Base-by-base conservation (phyloP, 495 filamentous ascomycete genomes). In the Penicillium parvum region DNA sequence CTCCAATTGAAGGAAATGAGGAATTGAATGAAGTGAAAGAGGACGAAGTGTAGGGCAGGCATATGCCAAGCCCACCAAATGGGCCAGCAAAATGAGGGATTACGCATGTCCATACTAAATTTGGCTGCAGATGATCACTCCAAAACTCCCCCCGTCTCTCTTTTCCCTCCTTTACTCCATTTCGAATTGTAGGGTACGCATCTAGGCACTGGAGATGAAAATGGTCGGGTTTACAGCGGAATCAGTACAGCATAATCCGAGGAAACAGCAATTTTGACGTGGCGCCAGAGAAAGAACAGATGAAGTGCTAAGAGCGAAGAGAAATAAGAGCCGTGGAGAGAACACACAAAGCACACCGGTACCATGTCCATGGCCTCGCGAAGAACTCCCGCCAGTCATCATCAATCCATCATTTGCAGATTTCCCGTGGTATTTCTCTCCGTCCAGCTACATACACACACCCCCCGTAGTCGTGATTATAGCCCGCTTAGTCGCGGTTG, bases 401-500 rank as follows among this genome's bases (percentile, higher is more conserved):
- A 66, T 66, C 61, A 49, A 47, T 55, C 55, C 51, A 65, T 63
- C 61, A 64, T 62, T 63, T 65, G 63, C 60, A 58, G 50, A 62
- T 55, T 60, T 63, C 48, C 56, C 56, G 59, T 55, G 44, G 58
- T 71, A 65, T 64, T 65, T 60, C 61, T 66, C 61, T 52, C 55
- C 53, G n/a, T 55, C 58, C 58, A 64, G 58, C 55, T 57, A 58
- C 53, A 45, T 47, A 55, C 52, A 55, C 45, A 43, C 42, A 35
- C 21, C 40, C 46, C 39, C 33, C 41, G 51, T 51, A 49, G 49
- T 60, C 49, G 36, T 50, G 53, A 64, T 63, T 59, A 60, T 58
- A 58, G n/a, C 42, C 53, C 53, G 53, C 63, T 72, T 91, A 95
- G 68, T 83, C 77, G 71, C 85, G 86, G 65, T 85, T 85, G 59